Evolutionary conservation across 345 rosid species (phyloP).

Genomic region (Anacardium occidentale): DNA sequence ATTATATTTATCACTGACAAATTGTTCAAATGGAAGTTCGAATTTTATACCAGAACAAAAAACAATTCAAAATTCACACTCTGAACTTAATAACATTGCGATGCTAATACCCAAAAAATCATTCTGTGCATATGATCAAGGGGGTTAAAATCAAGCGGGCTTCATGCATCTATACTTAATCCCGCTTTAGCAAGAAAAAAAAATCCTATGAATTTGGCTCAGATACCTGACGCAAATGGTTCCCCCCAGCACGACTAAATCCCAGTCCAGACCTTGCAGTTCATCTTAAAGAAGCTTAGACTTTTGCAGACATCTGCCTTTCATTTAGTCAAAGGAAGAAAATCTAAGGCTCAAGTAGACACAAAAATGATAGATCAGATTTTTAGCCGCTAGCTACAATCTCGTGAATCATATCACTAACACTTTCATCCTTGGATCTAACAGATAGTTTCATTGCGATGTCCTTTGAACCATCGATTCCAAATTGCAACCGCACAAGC

Average conservation of each 20-base stretch:
- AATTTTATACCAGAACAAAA: not conserved
- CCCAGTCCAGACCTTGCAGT: slow-evolving; percentile 8
- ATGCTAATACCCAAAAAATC: slow-evolving; percentile 27
- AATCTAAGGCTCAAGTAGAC: not conserved
- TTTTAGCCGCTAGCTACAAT: slow-evolving; percentile 75
- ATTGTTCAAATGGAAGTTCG: not conserved
- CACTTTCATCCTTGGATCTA: slow-evolving; percentile 72
- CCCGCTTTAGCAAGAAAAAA: slow-evolving; percentile 2
- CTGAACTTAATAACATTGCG: not conserved
- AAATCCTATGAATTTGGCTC: slow-evolving; percentile 21
- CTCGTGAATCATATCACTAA: slow-evolving; percentile 86
- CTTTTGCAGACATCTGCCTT: slow-evolving; percentile 16
- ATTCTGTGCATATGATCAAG: not conserved
- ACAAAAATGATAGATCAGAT: not conserved
- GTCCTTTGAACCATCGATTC: slow-evolving; percentile 75
- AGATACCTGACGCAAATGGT: slow-evolving; percentile 13
- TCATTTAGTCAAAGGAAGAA: slow-evolving; percentile 1
- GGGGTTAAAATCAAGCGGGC: slow-evolving; percentile 19
- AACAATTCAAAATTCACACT: not conserved
- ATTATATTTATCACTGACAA: too few relatives aligned
- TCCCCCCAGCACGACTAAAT: not conserved
- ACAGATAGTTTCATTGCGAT: slow-evolving; percentile 90
- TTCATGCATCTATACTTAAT: slow-evolving; percentile 21
- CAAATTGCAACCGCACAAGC: slow-evolving; percentile 79
- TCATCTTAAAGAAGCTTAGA: slow-evolving; percentile 17